Evolutionary conservation across 257 asterid species (phyloP).

Genomic region (Cinchona pubescens): DNA sequence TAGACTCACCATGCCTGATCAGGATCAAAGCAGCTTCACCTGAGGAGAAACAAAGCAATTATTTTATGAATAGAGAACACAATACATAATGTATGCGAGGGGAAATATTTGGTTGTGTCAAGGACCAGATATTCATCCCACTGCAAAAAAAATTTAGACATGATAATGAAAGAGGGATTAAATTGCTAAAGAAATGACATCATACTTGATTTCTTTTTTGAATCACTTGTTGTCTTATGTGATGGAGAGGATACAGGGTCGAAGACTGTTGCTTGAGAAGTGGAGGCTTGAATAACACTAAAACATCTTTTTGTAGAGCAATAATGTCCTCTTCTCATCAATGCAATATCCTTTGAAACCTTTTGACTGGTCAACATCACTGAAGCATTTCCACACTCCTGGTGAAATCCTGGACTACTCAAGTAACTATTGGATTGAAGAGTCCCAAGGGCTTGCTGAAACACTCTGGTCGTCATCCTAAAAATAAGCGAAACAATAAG

Average conservation of each 20-base stretch:
- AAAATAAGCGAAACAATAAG: not conserved
- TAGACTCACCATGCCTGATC: constrained; percentile 95
- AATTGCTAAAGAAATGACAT: not conserved
- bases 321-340: constrained; percentile 33
- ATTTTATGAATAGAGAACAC: not conserved
- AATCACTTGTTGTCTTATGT: constrained; percentile 40
- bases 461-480: constrained; percentile 68
- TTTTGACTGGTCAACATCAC: constrained; percentile 50
- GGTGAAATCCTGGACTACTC: constrained; percentile 37
- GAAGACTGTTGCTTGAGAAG: constrained; percentile 47
- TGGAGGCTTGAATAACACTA: constrained; percentile 47
- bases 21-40: constrained; percentile 92
- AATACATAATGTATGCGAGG: not conserved
- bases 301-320: constrained; percentile 44
- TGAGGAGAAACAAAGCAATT: constrained; percentile 17
- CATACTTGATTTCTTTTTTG: constrained; percentile 77
- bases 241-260: constrained; percentile 58
- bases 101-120: not conserved
- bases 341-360: constrained; percentile 43
- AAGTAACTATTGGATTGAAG: constrained; percentile 46
- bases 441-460: constrained; percentile 56
- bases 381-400: constrained; percentile 49
- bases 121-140: not conserved
- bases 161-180: not conserved
- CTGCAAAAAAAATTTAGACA: not conserved